Conservation (phyloP, 1,139 yeast genomes). For the Candida sp. region DNA sequence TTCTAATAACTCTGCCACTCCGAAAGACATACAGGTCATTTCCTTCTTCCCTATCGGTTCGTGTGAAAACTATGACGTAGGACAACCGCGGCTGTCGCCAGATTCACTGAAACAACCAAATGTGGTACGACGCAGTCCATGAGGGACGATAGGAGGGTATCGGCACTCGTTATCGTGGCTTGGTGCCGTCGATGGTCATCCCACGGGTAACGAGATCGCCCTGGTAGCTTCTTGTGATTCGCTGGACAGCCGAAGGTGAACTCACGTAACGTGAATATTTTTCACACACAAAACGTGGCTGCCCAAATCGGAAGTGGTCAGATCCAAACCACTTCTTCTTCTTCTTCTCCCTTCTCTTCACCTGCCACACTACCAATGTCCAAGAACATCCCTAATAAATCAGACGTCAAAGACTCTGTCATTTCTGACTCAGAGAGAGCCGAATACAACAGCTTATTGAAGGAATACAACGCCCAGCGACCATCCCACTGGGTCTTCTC, state of each 20-base stretch:
- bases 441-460: conserved; percentile 19
- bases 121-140: no score
- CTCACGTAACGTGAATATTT: background rate
- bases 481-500: conserved; percentile 37
- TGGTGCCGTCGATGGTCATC: no score
- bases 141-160: no score
- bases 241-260: background rate
- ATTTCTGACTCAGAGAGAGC: conserved; percentile 14
- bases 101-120: no score
- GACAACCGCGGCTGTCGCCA: no score
- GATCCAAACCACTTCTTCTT: background rate
- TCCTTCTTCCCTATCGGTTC: no score
- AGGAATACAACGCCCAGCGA: conserved; percentile 12
- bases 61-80: no score
- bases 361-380: background rate
- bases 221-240: background rate
- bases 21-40: no score
- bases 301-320: background rate
- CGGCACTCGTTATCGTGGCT: no score
- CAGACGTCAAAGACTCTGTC: conserved; percentile 13
- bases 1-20: no score
- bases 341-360: background rate
- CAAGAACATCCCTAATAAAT: background rate
- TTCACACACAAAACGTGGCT: background rate
- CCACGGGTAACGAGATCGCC: no score